Evolutionary conservation across 345 rosid genomes (phyloP).

Genomic region (Trapa incisa): DNA sequence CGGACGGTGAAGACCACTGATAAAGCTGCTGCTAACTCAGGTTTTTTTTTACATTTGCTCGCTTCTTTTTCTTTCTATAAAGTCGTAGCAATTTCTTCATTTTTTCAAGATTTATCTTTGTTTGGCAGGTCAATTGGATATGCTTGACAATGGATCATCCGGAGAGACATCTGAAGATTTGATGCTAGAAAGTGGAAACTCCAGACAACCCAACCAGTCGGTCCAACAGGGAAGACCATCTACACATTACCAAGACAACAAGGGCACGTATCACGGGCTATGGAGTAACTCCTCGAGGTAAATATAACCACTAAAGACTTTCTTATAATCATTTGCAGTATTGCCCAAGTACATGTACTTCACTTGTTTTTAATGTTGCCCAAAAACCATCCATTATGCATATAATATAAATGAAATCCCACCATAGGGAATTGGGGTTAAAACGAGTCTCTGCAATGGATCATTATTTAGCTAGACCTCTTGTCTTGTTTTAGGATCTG

Average conservation of each 20-base stretch:
- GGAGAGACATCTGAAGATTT: slow-evolving; percentile 87
- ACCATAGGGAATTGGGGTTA: too few species aligned
- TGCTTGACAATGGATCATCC: slow-evolving; percentile 61
- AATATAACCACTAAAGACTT: background rate
- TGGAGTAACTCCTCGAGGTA: slow-evolving; percentile 75
- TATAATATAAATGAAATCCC: too few species aligned
- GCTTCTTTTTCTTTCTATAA: background rate
- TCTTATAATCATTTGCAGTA: too few species aligned
- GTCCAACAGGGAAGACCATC: slow-evolving; percentile 31
- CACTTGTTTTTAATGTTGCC: too few species aligned
- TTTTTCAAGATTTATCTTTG: background rate
- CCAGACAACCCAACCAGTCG: slow-evolving; percentile 36
- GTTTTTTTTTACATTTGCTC: background rate
- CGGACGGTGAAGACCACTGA: slow-evolving; percentile 75
- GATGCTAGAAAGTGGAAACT: slow-evolving; percentile 51
- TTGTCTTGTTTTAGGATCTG: too few species aligned
- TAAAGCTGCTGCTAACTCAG: slow-evolving; percentile 56
- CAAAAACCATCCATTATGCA: too few species aligned
- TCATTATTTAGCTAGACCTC: too few species aligned
- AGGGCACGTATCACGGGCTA: slow-evolving; percentile 29
- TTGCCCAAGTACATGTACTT: too few species aligned
- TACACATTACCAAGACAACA: slow-evolving; percentile 22
- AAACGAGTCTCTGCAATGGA: too few species aligned
- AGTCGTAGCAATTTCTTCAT: background rate
- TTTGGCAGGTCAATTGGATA: slow-evolving; percentile 53